Percentiles rank a stretch among this genome's conserved stretches.
Evolutionary conservation across 441 rosid species (phyloP).

Genomic region (Bruguiera hainesii): DNA sequence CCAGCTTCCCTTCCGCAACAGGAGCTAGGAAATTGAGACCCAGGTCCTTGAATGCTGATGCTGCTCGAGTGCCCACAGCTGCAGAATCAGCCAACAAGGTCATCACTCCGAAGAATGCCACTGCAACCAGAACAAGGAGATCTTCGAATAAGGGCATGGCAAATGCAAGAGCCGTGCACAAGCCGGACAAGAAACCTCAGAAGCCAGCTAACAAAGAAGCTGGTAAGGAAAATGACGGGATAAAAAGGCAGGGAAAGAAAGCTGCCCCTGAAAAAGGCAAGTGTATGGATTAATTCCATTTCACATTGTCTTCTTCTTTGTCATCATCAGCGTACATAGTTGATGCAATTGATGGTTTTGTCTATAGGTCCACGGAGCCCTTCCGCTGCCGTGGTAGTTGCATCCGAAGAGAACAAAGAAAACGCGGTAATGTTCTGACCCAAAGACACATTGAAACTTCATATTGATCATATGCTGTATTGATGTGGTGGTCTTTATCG

Average conservation of each 20-base stretch:
- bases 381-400: constrained; percentile 20
- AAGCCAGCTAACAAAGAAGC: constrained; percentile 46
- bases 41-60: constrained; percentile 45
- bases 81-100: constrained; percentile 37
- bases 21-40: constrained; percentile 49
- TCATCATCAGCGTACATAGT: neutral
- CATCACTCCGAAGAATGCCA: constrained; percentile 32
- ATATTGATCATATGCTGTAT: neutral
- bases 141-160: constrained; percentile 33
- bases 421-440: constrained; percentile 42
- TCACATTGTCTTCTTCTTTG: neutral
- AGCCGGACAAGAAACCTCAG: constrained; percentile 50
- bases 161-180: constrained; percentile 39
- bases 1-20: constrained; percentile 37
- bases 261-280: constrained; percentile 45
- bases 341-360: constrained; percentile 3
- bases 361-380: constrained; percentile 44
- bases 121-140: constrained; percentile 36
- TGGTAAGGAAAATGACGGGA: constrained; percentile 35
- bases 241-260: constrained; percentile 39
- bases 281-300: neutral
- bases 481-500: too few species aligned
- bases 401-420: constrained; percentile 69
- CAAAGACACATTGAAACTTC: too few species aligned
- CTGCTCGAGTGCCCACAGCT: constrained; percentile 32